Evolutionary conservation across 192 early-diverging fungal species (phyloP).

Genomic region (Gonapodya prolifera): DNA sequence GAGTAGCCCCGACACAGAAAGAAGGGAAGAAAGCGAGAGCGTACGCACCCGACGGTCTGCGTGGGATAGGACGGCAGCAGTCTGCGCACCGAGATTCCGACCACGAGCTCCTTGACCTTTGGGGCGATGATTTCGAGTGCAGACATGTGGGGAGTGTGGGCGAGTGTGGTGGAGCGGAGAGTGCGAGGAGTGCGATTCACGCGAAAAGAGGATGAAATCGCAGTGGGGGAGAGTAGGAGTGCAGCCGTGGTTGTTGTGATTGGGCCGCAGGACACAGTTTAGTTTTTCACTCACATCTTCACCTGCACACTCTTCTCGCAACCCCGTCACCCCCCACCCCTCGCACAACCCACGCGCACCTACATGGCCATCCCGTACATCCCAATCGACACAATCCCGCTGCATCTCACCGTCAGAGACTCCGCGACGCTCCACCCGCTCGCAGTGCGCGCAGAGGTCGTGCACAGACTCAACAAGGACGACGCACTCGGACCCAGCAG

Average conservation of each 20-base stretch:
- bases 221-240: too few species aligned
- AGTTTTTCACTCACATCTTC: not conserved
- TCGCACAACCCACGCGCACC: too few species aligned
- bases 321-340: too few species aligned
- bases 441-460: not conserved
- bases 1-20: too few species aligned
- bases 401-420: not conserved
- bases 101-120: not conserved
- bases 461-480: not conserved
- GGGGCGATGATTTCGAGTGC: not conserved
- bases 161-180: too few species aligned
- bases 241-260: not conserved
- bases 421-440: not conserved
- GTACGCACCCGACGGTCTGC: not conserved
- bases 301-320: too few species aligned
- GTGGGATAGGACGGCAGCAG: not conserved
- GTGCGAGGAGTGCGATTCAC: too few species aligned
- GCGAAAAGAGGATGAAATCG: too few species aligned
- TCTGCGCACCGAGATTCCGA: not conserved
- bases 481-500: not conserved
- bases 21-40: too few species aligned
- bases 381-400: not conserved
- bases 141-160: not conserved
- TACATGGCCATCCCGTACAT: not conserved
- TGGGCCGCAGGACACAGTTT: not conserved